A percentile compares a stretch with the other conserved stretches of the same genome.
phyloP scores from a whole-genome alignment of 768 basidiomycete genomes.

The Suillus paluster region DNA sequence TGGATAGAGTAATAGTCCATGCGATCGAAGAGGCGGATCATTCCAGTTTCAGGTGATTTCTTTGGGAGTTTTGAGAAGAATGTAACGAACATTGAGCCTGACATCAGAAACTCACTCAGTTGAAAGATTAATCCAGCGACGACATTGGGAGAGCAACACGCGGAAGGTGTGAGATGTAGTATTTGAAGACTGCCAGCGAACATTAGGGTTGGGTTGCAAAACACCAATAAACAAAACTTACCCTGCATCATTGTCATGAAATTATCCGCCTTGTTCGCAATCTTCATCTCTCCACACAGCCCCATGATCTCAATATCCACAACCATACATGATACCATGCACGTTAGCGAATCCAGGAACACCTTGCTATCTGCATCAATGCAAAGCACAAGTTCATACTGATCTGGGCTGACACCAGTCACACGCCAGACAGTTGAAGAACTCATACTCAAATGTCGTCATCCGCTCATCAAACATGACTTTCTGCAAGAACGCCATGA shows the following conservation, averaged over 20 bases:
- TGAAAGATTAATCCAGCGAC: too few relatives aligned
- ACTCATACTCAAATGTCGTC: slow-evolving; percentile 99
- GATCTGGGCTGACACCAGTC: slow-evolving; percentile 94
- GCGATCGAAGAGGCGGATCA: slow-evolving; percentile 87
- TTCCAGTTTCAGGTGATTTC: slow-evolving; percentile 78
- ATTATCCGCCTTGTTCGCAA: slow-evolving; percentile 98
- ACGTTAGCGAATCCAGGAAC: slow-evolving; percentile 95
- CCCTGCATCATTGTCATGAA: slow-evolving; percentile 99
- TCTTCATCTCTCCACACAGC: slow-evolving; percentile 98
- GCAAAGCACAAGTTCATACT: slow-evolving; percentile 93
- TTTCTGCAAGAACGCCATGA: slow-evolving; percentile 98
- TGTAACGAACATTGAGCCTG: slow-evolving; percentile 53
- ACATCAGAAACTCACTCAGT: slow-evolving; percentile 3
- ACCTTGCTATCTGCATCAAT: slow-evolving; percentile 99
- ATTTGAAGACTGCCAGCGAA: slow-evolving; percentile 83
- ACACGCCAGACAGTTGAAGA: slow-evolving; percentile 98
- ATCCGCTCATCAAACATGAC: slow-evolving; percentile 99
- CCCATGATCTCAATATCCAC: slow-evolving; percentile 99
- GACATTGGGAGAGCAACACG: too few relatives aligned
- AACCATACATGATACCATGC: slow-evolving; percentile 97
- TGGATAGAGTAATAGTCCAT: slow-evolving; percentile 88
- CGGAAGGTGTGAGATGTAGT: slow-evolving; percentile 99
- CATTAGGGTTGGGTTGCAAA: slow-evolving; percentile 12
- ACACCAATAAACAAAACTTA: slow-evolving; percentile 41
- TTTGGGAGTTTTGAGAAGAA: slow-evolving; percentile 66